phyloP scores from a whole-genome alignment of 139 green algal genomes.

The Coccomyxa sp. region DNA sequence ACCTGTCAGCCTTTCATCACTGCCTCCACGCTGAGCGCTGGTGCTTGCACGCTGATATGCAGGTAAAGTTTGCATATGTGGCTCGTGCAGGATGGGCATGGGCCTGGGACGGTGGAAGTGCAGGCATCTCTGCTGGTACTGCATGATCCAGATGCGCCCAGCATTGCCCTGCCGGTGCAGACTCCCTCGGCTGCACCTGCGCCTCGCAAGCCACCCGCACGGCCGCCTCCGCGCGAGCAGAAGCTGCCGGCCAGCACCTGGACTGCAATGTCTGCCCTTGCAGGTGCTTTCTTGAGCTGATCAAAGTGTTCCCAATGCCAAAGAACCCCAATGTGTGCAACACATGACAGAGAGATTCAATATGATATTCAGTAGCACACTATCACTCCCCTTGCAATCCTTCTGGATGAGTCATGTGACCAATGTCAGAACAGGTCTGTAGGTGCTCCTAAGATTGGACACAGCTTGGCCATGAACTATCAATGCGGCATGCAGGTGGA shows the following conservation, averaged over 20 bases:
- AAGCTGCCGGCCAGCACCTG: slow-evolving; percentile 32
- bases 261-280: slow-evolving; percentile 60
- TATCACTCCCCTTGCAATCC: no score
- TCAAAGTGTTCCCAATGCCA: no score
- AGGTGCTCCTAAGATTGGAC: not conserved
- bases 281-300: slow-evolving; percentile 45
- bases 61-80: not conserved
- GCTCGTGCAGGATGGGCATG: slow-evolving; percentile 11
- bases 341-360: no score
- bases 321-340: no score
- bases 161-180: not conserved
- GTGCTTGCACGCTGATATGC: no score
- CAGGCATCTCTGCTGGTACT: slow-evolving; percentile 47
- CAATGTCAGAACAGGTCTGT: no score
- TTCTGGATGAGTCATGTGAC: no score
- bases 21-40: no score
- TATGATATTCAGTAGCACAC: no score
- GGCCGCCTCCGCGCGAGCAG: not conserved
- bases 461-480: not conserved
- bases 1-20: no score
- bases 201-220: not conserved
- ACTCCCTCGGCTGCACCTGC: not conserved
- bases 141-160: not conserved
- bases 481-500: slow-evolving; percentile 10
- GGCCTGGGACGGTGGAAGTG: slow-evolving; percentile 19